phyloP scores from a whole-genome alignment of 768 basidiomycete genomes.

The Myochromella boudieri region DNA sequence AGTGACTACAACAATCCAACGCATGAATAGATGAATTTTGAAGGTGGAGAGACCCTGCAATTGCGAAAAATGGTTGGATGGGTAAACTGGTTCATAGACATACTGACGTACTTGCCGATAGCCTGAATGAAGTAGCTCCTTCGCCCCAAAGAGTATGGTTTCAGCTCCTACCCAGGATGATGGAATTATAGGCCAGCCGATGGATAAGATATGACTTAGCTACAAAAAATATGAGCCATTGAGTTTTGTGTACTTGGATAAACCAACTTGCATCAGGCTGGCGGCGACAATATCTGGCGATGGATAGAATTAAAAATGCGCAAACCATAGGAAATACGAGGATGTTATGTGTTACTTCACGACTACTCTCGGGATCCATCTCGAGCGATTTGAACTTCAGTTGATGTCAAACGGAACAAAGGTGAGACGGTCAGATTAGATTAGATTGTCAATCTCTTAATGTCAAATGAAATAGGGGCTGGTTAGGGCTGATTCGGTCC shows the following conservation, averaged over 20 bases:
- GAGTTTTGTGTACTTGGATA: neutral
- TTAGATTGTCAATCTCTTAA: too few relatives aligned
- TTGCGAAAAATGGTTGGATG: neutral
- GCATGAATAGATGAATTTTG: constrained; percentile 25
- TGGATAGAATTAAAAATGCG: neutral
- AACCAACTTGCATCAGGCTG: constrained; percentile 8
- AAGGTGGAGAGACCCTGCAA: constrained; percentile 12
- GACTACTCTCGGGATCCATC: neutral
- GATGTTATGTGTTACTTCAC: constrained; percentile 9
- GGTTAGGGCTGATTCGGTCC: too few relatives aligned
- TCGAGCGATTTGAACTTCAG: neutral
- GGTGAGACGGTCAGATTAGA: constrained; percentile 3
- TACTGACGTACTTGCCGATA: constrained; percentile 6
- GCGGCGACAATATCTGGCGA: neutral
- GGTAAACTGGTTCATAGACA: neutral
- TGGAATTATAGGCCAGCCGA: constrained; percentile 17
- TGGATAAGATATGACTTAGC: constrained; percentile 26
- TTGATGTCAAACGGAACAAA: neutral
- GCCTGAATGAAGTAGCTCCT: constrained; percentile 5
- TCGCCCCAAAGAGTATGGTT: constrained; percentile 13
- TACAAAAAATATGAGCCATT: constrained; percentile 1
- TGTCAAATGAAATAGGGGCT: too few relatives aligned
- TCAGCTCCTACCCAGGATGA: constrained; percentile 24
- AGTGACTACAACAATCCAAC: constrained; percentile 23
- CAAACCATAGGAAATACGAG: constrained; percentile 4